phyloP scores from a whole-genome alignment of 768 basidiomycete genomes.

The Lentinula aciculospora region DNA sequence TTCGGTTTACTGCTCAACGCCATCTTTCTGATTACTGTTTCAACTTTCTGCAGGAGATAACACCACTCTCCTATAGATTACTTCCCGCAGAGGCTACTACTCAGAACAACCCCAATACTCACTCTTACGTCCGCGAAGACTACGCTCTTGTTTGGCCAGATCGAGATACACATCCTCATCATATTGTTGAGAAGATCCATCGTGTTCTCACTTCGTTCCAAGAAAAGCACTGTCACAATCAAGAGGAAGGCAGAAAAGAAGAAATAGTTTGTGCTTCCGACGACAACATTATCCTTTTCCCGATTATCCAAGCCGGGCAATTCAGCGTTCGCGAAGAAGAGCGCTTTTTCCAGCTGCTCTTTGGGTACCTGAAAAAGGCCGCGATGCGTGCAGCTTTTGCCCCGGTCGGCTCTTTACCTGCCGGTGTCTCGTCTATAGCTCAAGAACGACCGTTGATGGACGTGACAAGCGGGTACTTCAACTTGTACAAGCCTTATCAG shows the following conservation, averaged over 20 bases:
- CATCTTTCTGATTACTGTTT: conserved; percentile 77
- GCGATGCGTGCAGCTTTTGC: conserved; percentile 6
- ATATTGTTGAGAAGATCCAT: conserved; percentile 57
- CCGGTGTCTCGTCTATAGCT: neutral
- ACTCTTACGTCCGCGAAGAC: conserved; percentile 30
- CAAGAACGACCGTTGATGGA: conserved; percentile 49
- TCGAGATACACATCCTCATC: conserved; percentile 57
- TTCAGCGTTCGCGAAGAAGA: conserved; percentile 88
- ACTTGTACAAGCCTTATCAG: conserved; percentile 77
- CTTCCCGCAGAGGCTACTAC: conserved; percentile 19
- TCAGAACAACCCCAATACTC: neutral
- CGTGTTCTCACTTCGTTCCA: conserved; percentile 59
- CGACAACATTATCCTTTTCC: conserved; percentile 54
- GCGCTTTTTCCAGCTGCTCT: conserved; percentile 47
- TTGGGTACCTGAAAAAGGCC: conserved; percentile 35
- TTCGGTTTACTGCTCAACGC: conserved; percentile 61
- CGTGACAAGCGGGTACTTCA: conserved; percentile 95
- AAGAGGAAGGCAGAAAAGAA: neutral
- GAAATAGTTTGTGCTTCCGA: neutral
- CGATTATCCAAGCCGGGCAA: conserved; percentile 87
- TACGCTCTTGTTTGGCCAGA: conserved; percentile 68
- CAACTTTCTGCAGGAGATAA: conserved; percentile 64
- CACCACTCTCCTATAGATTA: conserved; percentile 67
- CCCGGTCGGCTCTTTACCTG: neutral
- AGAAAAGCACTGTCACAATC: conserved; percentile 20